Evolutionary conservation across 352 stramenopile genomes (phyloP).

Genomic region (Pythium brachiatum): DNA sequence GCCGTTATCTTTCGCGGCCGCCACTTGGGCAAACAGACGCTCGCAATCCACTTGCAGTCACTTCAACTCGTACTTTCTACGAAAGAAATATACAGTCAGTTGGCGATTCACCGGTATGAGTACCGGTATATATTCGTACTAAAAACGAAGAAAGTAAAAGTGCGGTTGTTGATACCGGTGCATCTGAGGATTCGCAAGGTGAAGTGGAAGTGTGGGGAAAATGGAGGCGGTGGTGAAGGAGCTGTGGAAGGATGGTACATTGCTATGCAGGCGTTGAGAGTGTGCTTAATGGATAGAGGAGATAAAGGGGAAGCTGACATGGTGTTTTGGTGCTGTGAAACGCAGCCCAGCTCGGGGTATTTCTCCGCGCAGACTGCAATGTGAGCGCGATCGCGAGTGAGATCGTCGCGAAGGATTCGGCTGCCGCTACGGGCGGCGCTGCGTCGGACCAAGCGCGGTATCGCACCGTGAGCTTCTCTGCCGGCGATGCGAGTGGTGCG

Average conservation of each 20-base stretch:
- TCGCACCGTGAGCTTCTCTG: slow-evolving; percentile 11
- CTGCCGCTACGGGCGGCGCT: slow-evolving; percentile 23
- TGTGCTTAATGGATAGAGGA: not conserved
- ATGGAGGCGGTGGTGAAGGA: slow-evolving; percentile 76
- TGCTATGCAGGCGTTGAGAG: not conserved
- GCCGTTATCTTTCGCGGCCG: slow-evolving; percentile 1
- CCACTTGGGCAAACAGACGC: slow-evolving; percentile 8
- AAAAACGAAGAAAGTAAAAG: not conserved
- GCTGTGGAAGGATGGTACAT: slow-evolving; percentile 71
- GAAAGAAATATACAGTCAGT: slow-evolving; percentile 18
- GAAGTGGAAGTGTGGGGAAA: slow-evolving; percentile 2
- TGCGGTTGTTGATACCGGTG: not conserved
- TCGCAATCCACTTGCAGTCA: slow-evolving; percentile 15
- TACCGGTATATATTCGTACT: slow-evolving; percentile 1
- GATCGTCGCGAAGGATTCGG: slow-evolving; percentile 67
- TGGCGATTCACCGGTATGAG: slow-evolving; percentile 2
- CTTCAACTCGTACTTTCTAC: slow-evolving; percentile 25
- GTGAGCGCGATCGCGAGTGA: slow-evolving; percentile 76
- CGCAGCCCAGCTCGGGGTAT: slow-evolving; percentile 71
- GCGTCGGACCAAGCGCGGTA: slow-evolving; percentile 20
- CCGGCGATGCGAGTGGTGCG: not conserved
- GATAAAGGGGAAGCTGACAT: slow-evolving; percentile 1
- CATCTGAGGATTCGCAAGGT: not conserved
- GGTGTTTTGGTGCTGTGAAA: not conserved
- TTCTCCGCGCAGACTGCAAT: slow-evolving; percentile 70